A percentile compares a stretch with the other conserved stretches of the same genome.
phyloP scores from a whole-genome alignment of 2,329 filamentous ascomycete genomes.

The Nemania sp. region DNA sequence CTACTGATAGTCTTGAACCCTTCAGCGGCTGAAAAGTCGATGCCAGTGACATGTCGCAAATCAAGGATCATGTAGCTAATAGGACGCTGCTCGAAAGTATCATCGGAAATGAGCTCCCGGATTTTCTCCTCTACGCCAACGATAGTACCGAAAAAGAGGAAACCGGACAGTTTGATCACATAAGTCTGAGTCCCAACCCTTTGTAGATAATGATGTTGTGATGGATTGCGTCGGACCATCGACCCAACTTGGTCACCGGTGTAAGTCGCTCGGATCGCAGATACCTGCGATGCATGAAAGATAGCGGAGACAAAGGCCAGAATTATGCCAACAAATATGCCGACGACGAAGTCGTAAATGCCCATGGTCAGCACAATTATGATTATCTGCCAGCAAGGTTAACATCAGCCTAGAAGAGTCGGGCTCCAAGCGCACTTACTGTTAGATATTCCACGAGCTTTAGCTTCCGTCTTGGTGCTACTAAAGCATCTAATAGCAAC shows the following conservation, averaged over 20 bases:
- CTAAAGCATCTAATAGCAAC: constrained; percentile 86
- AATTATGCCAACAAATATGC: constrained; percentile 91
- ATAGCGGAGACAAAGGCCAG: constrained; percentile 92
- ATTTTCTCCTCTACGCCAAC: constrained; percentile 94
- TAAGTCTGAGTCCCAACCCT: constrained; percentile 89
- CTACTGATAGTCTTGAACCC: constrained; percentile 94
- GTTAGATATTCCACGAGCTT: constrained; percentile 90
- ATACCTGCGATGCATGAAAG: constrained; percentile 89
- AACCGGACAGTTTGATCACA: constrained; percentile 91
- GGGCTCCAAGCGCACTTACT: constrained; percentile 57
- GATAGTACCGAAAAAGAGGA: constrained; percentile 98
- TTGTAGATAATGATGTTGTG: constrained; percentile 87
- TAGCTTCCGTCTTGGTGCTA: constrained; percentile 88
- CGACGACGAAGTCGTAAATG: constrained; percentile 93
- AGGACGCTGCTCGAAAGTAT: constrained; percentile 79
- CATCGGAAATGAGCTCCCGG: constrained; percentile 82
- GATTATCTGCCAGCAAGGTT: constrained; percentile 67
- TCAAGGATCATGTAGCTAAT: constrained; percentile 93
- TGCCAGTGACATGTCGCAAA: constrained; percentile 86
- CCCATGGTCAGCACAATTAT: constrained; percentile 96
- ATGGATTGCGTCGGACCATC: constrained; percentile 89
- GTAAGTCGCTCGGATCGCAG: constrained; percentile 90
- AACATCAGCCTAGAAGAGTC: constrained; percentile 34
- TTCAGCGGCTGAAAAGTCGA: constrained; percentile 96
- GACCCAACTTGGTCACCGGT: constrained; percentile 90